Conservation (phyloP, 148 eudicot genomes). For the Chenopodium formosanum region DNA sequence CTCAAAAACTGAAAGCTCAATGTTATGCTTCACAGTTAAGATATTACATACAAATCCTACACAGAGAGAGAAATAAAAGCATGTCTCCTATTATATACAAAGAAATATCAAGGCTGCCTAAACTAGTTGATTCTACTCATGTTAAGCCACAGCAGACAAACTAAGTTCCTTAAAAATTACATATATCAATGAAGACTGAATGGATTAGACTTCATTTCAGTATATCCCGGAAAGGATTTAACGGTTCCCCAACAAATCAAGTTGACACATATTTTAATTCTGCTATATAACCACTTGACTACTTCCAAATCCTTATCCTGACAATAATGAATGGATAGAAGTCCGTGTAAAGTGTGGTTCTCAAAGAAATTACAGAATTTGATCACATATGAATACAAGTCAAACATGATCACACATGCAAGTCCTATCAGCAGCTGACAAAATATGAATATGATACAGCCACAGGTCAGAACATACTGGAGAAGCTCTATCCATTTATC, state of each 20-base stretch:
- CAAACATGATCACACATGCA: neutral
- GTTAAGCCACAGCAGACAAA: neutral
- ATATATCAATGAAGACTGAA: neutral
- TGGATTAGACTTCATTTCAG: neutral
- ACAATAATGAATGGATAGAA: neutral
- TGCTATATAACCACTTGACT: neutral
- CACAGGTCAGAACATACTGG: slow-evolving; percentile 50
- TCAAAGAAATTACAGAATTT: neutral
- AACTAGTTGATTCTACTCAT: neutral
- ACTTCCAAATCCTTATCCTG: slow-evolving; percentile 1
- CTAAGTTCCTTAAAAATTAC: neutral
- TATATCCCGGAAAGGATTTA: neutral
- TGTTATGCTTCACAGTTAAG: no score
- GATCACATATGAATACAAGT: neutral
- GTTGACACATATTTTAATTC: neutral
- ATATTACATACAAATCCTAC: neutral
- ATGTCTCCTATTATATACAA: neutral
- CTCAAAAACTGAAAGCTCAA: neutral
- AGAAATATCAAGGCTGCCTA: no score
- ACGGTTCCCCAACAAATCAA: neutral
- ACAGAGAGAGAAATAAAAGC: neutral
- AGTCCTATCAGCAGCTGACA: neutral
- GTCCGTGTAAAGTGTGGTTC: neutral
- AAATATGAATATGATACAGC: neutral
- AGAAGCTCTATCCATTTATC: slow-evolving; percentile 99